Evolutionary conservation across 1,284 basidiomycete species (phyloP).

Genomic region (Puccinia coronata): DNA sequence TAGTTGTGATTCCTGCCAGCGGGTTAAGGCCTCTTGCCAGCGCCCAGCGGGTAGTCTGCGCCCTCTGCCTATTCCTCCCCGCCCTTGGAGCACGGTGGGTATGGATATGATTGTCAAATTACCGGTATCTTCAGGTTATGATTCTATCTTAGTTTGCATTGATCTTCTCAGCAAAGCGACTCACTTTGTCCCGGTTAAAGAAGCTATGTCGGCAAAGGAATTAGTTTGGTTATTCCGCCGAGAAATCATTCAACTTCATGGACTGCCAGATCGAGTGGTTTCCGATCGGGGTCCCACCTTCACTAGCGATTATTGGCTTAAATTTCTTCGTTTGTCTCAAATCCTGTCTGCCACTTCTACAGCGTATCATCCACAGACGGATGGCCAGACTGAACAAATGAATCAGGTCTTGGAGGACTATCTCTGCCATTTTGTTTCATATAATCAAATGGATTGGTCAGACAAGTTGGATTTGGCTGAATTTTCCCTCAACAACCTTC

Average conservation of each 20-base stretch:
- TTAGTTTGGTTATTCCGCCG: not conserved
- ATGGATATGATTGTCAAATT: conserved; percentile 63
- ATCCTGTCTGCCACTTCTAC: conserved; percentile 1
- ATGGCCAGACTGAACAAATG: no score
- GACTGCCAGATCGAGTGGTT: conserved; percentile 15
- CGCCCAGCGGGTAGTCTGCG: conserved; percentile 58
- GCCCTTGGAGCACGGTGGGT: conserved; percentile 61
- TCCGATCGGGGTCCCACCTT: conserved; percentile 8
- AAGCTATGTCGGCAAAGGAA: not conserved
- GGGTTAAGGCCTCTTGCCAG: not conserved
- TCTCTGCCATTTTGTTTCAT: conserved; percentile 13
- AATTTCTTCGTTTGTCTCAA: not conserved
- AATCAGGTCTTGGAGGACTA: conserved; percentile 4
- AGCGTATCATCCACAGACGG: no score
- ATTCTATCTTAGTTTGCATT: conserved; percentile 61
- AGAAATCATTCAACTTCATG: conserved; percentile 29
- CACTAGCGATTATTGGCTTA: conserved; percentile 9
- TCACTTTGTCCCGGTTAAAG: conserved; percentile 55
- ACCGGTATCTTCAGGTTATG: conserved; percentile 59
- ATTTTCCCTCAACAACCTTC: conserved; percentile 30
- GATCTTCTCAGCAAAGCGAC: conserved; percentile 61
- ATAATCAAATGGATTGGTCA: conserved; percentile 16
- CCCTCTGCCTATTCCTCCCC: conserved; percentile 56
- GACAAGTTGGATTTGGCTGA: conserved; percentile 12
- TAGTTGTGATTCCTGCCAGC: conserved; percentile 22